Conservation (phyloP, 176 grass and related monocot genomes). For the Ensete glaucum region DNA sequence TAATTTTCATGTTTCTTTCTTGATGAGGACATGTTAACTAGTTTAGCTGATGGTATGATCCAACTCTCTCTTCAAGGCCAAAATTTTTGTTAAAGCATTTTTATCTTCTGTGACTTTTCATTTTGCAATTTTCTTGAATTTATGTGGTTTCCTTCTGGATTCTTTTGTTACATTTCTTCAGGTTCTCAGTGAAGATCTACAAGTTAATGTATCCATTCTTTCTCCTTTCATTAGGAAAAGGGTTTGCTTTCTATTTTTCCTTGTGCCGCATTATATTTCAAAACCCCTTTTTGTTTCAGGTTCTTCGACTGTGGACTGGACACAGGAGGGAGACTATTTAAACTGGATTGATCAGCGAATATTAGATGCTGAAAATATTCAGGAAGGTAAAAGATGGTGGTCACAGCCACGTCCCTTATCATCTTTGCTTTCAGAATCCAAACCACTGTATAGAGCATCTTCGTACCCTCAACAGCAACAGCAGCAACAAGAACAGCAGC, state of each 20-base stretch:
- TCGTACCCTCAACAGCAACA: conserved; percentile 78
- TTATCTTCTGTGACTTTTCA: too few relatives aligned
- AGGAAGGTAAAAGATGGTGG: conserved; percentile 16
- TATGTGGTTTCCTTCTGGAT: too few relatives aligned
- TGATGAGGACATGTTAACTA: too few relatives aligned
- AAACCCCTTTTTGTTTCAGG: neutral
- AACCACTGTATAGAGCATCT: conserved; percentile 66
- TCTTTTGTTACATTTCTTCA: too few relatives aligned
- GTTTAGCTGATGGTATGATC: too few relatives aligned
- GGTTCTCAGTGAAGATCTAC: too few relatives aligned
- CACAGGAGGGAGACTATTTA: conserved; percentile 8
- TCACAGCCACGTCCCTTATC: conserved; percentile 25
- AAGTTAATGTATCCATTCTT: too few relatives aligned
- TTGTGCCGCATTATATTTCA: neutral
- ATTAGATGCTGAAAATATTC: conserved; percentile 15
- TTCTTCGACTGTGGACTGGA: conserved; percentile 11
- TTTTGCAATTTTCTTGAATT: too few relatives aligned
- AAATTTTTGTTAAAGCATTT: too few relatives aligned
- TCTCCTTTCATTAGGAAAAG: neutral
- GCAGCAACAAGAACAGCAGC: conserved; percentile 45
- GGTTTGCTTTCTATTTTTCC: neutral
- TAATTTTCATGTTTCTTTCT: too few relatives aligned
- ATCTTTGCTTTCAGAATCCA: conserved; percentile 43
- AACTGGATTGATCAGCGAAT: conserved; percentile 21
- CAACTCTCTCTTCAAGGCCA: too few relatives aligned